Base-by-base conservation (phyloP, 148 eudicot species). In the Rhododendron ovatum region DNA sequence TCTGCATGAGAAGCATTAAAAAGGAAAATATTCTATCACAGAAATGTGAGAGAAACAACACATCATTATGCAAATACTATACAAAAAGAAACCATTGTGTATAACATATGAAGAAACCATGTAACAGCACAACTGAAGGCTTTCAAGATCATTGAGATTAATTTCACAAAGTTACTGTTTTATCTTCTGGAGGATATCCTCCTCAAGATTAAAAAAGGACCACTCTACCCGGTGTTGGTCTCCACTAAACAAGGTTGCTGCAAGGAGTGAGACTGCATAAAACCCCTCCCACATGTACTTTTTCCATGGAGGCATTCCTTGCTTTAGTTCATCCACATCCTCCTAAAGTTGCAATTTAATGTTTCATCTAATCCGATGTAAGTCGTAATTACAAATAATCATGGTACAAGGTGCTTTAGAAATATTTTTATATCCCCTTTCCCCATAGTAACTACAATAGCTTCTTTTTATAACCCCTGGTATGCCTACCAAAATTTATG, bases 1-100 rank as follows among this genome's bases (percentile, higher is more conserved):
- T 98, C 98, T 95, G 98, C 94, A 92, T 37, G 87, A 90, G 82
- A 24, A 82, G 55, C 41, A 39, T 77, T 28, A 1, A 8, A n/a
- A 80, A 53, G 65, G n/a, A 78, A 41, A 26, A 55, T 28, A 37
- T 37, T 45, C 43, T 65, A 30, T 65, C 77, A 80, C 17, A 51
- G 43, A 50, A 8, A 50, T 26, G 83, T 20, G 24, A 51, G 13
- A 17, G 28, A 37, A 33, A 35, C 1, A 80, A 26, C 37, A 37
- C 24, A 0, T 20, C 26, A 22, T 57, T 59, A 57, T 22, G 84
- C 65, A 82, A 11, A 55, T 37, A 82, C 26, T 3, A 75, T 18
- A 74, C 78, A 35, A 74, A 37, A 6, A 74, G 18, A 74, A 37
- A 74, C 43, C 1, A 41, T 74, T 5, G 45, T 26, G 4, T 7